Evolutionary conservation across 257 asterid genomes (phyloP).

Genomic region (Leonotis leonurus): DNA sequence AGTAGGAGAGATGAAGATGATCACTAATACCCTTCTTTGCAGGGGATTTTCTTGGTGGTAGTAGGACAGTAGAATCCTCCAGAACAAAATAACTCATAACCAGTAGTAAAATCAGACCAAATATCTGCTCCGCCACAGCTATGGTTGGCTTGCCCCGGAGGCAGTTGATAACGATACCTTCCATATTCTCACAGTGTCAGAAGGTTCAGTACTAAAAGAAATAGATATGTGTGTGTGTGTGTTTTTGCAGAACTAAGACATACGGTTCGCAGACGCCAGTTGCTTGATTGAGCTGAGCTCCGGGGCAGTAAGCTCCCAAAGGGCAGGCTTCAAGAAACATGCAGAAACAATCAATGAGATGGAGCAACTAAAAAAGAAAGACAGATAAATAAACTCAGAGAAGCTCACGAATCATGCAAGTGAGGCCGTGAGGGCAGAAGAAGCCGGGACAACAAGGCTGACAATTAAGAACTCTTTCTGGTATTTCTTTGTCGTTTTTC

Average conservation of each 20-base stretch:
- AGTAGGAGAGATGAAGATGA: conserved; percentile 12
- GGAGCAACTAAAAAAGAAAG: too few species aligned
- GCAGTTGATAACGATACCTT: conserved; percentile 42
- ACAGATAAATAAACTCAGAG: neutral
- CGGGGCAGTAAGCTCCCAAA: conserved; percentile 86
- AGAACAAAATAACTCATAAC: conserved; percentile 76
- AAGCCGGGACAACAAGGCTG: conserved; percentile 92
- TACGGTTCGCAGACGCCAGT: conserved; percentile 90
- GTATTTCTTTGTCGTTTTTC: conserved; percentile 42
- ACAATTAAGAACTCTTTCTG: conserved; percentile 56
- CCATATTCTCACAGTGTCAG: neutral
- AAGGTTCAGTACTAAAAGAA: too few species aligned
- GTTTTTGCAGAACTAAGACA: neutral
- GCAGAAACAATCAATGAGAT: neutral
- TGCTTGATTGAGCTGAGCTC: conserved; percentile 45
- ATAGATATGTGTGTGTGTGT: neutral
- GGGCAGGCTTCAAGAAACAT: conserved; percentile 63
- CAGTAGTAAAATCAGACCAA: conserved; percentile 79
- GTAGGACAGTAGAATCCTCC: conserved; percentile 94
- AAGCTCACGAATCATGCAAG: conserved; percentile 95
- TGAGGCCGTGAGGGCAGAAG: conserved; percentile 89
- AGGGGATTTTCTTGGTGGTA: conserved; percentile 44
- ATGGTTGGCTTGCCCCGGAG: conserved; percentile 51
- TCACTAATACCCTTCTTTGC: conserved; percentile 51
- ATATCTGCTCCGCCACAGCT: conserved; percentile 91